Evolutionary conservation across 768 basidiomycete genomes (phyloP).

Genomic region (Lactarius psammicola): DNA sequence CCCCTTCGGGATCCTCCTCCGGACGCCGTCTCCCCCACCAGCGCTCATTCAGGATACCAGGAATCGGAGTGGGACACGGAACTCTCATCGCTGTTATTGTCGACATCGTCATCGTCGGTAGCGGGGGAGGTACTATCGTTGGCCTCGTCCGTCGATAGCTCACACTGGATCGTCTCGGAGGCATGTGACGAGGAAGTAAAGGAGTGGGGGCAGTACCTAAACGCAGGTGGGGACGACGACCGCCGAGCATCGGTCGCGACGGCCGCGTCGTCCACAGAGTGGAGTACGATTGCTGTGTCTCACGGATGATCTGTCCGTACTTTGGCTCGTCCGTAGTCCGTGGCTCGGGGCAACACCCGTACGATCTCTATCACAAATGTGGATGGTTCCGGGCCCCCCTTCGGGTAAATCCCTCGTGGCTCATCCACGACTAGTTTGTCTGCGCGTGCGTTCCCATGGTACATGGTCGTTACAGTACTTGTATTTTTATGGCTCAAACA

Average conservation of each 20-base stretch:
- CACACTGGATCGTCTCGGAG: conserved; percentile 11
- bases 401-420: not conserved
- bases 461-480: not conserved
- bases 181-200: conserved; percentile 16
- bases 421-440: not conserved
- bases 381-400: not conserved
- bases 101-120: not conserved
- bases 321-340: too few relatives aligned
- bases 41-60: not conserved
- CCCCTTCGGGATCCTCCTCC: not conserved
- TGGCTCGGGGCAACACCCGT: not conserved
- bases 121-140: not conserved
- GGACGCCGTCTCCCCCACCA: not conserved
- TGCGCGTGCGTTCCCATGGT: not conserved
- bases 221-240: not conserved
- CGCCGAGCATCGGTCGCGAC: not conserved
- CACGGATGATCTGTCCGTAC: not conserved
- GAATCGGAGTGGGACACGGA: conserved; percentile 1
- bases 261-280: conserved; percentile 1
- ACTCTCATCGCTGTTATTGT: not conserved
- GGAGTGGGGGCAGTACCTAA: conserved; percentile 20
- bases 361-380: not conserved
- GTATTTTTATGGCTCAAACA: not conserved
- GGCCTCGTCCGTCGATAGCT: not conserved
- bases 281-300: not conserved